phyloP scores from a whole-genome alignment of 208 protist genomes.

The Plasmodiophora brassicae region DNA sequence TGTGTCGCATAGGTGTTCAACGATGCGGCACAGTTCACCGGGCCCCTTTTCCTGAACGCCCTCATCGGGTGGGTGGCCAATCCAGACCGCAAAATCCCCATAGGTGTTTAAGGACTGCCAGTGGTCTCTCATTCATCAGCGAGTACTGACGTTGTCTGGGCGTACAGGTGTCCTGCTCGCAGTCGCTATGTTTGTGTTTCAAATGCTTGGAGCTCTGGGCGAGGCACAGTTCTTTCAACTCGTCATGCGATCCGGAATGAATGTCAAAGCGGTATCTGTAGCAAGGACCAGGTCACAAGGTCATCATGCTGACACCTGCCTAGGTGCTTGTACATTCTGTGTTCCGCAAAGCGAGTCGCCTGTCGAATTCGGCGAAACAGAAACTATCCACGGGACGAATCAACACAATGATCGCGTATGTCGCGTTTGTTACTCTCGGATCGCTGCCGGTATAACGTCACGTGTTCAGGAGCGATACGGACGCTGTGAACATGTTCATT shows the following conservation, averaged over 20 bases:
- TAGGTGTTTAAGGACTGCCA: background rate
- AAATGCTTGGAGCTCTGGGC: slow-evolving; percentile 32
- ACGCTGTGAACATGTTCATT: slow-evolving; percentile 25
- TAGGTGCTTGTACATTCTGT: too few species aligned
- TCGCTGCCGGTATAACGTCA: too few species aligned
- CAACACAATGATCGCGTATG: slow-evolving; percentile 29
- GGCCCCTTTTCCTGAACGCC: slow-evolving; percentile 16
- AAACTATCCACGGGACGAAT: background rate
- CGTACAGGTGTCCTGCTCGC: background rate
- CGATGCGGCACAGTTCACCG: slow-evolving; percentile 35
- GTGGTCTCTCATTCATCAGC: too few species aligned
- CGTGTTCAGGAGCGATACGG: too few species aligned
- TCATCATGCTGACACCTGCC: too few species aligned
- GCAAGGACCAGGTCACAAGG: too few species aligned
- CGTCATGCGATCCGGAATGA: slow-evolving; percentile 36
- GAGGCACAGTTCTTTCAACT: slow-evolving; percentile 38
- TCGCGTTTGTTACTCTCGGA: too few species aligned
- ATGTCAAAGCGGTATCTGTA: background rate
- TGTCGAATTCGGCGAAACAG: background rate
- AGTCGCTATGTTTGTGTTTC: slow-evolving; percentile 28
- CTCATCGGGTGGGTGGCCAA: background rate
- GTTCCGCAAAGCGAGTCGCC: too few species aligned
- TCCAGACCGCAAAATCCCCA: background rate
- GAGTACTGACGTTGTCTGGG: background rate
- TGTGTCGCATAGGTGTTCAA: slow-evolving; percentile 36